Evolutionary conservation across 2,329 filamentous ascomycete genomes (phyloP).

Genomic region (Plectosphaerella cucumerina): DNA sequence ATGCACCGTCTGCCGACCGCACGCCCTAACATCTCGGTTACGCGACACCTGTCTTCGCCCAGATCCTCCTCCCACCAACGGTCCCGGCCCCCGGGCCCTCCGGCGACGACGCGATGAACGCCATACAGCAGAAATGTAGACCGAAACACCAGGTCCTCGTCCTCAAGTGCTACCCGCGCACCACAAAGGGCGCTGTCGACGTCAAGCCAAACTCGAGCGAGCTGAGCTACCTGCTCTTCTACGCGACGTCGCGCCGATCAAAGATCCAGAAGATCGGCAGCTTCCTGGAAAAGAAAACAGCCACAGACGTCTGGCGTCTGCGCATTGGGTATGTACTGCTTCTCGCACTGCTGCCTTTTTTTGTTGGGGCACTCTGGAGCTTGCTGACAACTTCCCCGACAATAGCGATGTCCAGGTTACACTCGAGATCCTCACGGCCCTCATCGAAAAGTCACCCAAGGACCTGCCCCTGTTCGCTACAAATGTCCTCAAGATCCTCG

Average conservation of each 20-base stretch:
- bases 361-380: neutral
- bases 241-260: constrained; percentile 87
- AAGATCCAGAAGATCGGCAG: constrained; percentile 95
- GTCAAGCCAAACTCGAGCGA: constrained; percentile 96
- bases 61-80: neutral
- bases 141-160: constrained; percentile 97
- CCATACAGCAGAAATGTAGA: constrained; percentile 65
- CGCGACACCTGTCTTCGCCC: too few relatives aligned
- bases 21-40: neutral
- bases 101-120: constrained; percentile 47
- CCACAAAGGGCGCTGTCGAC: constrained; percentile 84
- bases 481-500: constrained; percentile 80
- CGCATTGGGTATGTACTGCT: constrained; percentile 65
- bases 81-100: constrained; percentile 11
- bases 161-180: constrained; percentile 92
- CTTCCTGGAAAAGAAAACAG: constrained; percentile 92
- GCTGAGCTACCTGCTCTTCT: constrained; percentile 94
- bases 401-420: constrained; percentile 75
- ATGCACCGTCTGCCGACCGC: neutral
- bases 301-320: constrained; percentile 83
- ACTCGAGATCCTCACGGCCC: constrained; percentile 81
- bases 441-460: constrained; percentile 89
- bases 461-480: constrained; percentile 86
- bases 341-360: neutral
- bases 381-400: constrained; percentile 5